Conservation (phyloP, 768 basidiomycete genomes). For the Mycena metata region DNA sequence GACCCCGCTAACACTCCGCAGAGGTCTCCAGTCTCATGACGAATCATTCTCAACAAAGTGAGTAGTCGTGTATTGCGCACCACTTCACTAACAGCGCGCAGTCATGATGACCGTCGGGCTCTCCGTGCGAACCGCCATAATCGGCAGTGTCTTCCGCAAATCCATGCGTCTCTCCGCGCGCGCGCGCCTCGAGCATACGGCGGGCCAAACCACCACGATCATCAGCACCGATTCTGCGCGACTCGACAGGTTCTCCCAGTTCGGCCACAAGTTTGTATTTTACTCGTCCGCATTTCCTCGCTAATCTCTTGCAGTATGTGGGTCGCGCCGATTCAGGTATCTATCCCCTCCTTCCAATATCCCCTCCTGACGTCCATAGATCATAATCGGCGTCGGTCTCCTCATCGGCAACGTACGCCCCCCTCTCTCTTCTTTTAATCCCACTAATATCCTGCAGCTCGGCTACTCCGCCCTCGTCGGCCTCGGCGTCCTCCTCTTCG, state of each 20-base stretch:
- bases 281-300: neutral
- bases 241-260: conserved; percentile 63
- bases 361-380: conserved; percentile 43
- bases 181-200: conserved; percentile 68
- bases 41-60: conserved; percentile 62
- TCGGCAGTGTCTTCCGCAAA: conserved; percentile 72
- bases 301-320: conserved; percentile 56
- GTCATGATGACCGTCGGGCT: conserved; percentile 63
- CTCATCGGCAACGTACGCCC: conserved; percentile 67
- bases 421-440: neutral
- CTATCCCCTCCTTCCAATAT: neutral
- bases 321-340: conserved; percentile 72
- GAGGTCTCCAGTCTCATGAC: conserved; percentile 58
- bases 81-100: conserved; percentile 35
- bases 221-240: conserved; percentile 74
- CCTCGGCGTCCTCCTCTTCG: conserved; percentile 66
- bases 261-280: conserved; percentile 55
- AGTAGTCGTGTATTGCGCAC: conserved; percentile 43
- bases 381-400: conserved; percentile 71
- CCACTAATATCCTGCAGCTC: conserved; percentile 51
- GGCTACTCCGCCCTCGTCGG: conserved; percentile 81
- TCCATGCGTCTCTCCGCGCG: conserved; percentile 75
- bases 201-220: conserved; percentile 79
- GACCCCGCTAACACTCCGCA: conserved; percentile 47
- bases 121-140: conserved; percentile 59